Evolutionary conservation across 2,329 filamentous ascomycete genomes (phyloP).

Genomic region (Ophiostoma perfectum): DNA sequence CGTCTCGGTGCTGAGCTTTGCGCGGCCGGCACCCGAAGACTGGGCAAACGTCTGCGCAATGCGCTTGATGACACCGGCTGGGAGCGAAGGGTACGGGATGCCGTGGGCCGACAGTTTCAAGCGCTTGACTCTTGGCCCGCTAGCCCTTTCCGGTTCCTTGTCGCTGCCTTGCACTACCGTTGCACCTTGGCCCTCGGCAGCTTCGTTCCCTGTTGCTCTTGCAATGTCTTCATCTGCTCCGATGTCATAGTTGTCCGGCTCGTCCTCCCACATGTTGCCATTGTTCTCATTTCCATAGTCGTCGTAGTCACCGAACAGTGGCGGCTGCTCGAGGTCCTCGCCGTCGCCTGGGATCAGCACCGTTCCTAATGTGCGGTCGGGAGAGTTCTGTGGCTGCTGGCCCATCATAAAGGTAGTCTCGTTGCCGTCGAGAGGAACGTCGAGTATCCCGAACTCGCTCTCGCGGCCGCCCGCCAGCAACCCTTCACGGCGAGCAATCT

Average conservation of each 20-base stretch:
- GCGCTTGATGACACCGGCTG: conserved; percentile 66
- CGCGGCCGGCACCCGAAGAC: conserved; percentile 58
- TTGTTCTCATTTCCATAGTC: conserved; percentile 14
- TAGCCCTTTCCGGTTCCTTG: not conserved
- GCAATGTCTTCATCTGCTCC: not conserved
- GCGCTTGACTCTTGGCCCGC: conserved; percentile 32
- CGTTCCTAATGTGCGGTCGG: conserved; percentile 17
- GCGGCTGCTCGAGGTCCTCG: conserved; percentile 2
- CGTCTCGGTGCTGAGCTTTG: conserved; percentile 67
- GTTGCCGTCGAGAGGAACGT: conserved; percentile 44
- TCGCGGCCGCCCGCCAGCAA: conserved; percentile 35
- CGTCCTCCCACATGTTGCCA: conserved; percentile 21
- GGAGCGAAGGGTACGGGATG: conserved; percentile 69
- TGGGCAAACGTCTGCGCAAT: conserved; percentile 66
- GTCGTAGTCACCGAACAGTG: not conserved
- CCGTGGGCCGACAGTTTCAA: conserved; percentile 65
- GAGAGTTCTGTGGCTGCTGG: conserved; percentile 17
- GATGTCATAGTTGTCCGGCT: not conserved
- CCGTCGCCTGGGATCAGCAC: conserved; percentile 15
- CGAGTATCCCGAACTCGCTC: conserved; percentile 45
- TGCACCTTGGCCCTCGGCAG: not conserved
- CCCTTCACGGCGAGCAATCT: conserved; percentile 31
- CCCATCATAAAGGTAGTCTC: conserved; percentile 44
- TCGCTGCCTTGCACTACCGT: not conserved
- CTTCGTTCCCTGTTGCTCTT: conserved; percentile 4